Evolutionary conservation across 2,329 filamentous ascomycete genomes (phyloP).

Genomic region (Microascus cirrosus): DNA sequence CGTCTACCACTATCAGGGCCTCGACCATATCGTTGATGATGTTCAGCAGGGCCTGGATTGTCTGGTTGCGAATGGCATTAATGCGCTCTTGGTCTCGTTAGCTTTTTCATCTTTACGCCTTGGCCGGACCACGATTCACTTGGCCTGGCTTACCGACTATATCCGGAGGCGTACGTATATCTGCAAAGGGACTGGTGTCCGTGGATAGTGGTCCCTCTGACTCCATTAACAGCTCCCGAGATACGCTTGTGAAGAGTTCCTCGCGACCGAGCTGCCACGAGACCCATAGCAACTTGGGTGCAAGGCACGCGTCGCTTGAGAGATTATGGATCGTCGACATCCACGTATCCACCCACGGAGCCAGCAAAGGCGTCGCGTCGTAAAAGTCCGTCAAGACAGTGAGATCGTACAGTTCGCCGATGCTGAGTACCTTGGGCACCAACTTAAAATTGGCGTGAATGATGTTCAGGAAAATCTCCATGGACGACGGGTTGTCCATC

Average conservation of each 20-base stretch:
- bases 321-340: conserved; percentile 7
- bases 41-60: conserved; percentile 13
- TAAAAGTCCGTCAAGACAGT: conserved; percentile 19
- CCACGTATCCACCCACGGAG: conserved; percentile 15
- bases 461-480: conserved; percentile 17
- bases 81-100: conserved; percentile 8
- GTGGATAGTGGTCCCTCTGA: conserved; percentile 2
- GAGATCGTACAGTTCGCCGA: conserved; percentile 15
- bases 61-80: conserved; percentile 11
- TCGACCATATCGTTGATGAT: conserved; percentile 14
- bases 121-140: no score
- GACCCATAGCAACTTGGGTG: conserved; percentile 17
- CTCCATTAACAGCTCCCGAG: conserved; percentile 14
- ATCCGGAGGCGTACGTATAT: conserved; percentile 10
- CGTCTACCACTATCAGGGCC: conserved; percentile 16
- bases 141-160: conserved; percentile 9
- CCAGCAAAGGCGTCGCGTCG: conserved; percentile 13
- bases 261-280: conserved; percentile 18
- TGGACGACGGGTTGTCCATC: conserved; percentile 16
- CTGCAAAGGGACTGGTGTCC: background rate
- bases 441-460: conserved; percentile 16
- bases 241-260: conserved; percentile 11
- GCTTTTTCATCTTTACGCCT: background rate
- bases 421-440: conserved; percentile 11
- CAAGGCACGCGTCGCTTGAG: conserved; percentile 7